phyloP scores from a whole-genome alignment of 768 basidiomycete genomes.

The Termitomyces sp. region DNA sequence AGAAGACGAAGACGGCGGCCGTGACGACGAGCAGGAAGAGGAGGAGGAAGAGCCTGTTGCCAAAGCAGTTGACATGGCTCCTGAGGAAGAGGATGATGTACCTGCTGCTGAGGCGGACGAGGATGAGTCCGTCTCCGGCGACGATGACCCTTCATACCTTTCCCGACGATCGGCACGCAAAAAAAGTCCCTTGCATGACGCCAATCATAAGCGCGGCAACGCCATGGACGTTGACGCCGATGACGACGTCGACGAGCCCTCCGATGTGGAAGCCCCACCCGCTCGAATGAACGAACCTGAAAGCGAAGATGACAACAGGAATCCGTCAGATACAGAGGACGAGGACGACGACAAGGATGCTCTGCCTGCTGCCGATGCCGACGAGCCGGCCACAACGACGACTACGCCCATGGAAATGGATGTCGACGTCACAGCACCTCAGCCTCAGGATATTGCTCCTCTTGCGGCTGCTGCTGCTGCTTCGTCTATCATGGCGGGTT shows the following conservation, averaged over 20 bases:
- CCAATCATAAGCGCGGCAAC: slow-evolving; percentile 10
- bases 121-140: slow-evolving; percentile 10
- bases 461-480: slow-evolving; percentile 32
- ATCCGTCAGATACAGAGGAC: slow-evolving; percentile 17
- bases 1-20: slow-evolving; percentile 40
- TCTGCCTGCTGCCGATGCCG: slow-evolving; percentile 16
- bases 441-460: slow-evolving; percentile 20
- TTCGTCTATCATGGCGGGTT: slow-evolving; percentile 45
- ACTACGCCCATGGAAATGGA: slow-evolving; percentile 18
- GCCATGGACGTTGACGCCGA: slow-evolving; percentile 12
- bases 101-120: slow-evolving; percentile 12
- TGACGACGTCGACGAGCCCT: slow-evolving; percentile 13
- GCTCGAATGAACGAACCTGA: slow-evolving; percentile 11
- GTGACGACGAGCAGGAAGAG: slow-evolving; percentile 2
- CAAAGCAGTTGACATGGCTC: background rate
- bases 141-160: slow-evolving; percentile 10
- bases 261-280: slow-evolving; percentile 7
- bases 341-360: slow-evolving; percentile 24
- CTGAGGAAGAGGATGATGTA: slow-evolving; percentile 15
- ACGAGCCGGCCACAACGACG: slow-evolving; percentile 13
- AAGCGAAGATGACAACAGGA: slow-evolving; percentile 21
- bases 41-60: slow-evolving; percentile 26
- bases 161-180: slow-evolving; percentile 10
- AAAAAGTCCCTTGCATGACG: slow-evolving; percentile 1
- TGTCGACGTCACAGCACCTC: slow-evolving; percentile 25